Base-by-base conservation (phyloP, 257 asterid species). In the Linderniella brevidens region DNA sequence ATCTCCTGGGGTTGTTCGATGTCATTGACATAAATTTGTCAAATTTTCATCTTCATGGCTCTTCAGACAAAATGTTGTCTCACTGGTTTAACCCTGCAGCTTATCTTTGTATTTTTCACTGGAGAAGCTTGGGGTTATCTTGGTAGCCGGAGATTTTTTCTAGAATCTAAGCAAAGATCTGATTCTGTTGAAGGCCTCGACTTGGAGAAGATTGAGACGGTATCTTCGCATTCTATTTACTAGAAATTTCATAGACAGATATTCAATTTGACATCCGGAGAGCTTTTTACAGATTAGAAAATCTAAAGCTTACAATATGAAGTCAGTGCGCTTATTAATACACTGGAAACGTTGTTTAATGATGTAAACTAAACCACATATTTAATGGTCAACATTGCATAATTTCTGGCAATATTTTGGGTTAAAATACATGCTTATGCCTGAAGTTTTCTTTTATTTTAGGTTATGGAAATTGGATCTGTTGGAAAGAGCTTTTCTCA, bases 81-180 rank as follows among this genome's bases (percentile, higher is more conserved):
- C 35, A 11, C 5, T 11, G 9, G 4, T 25, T 0, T 9, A 19
- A 13, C 71, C 48, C 56, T 57, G 60, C 84, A 90, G 98, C 87
- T 90, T 64, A 94, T 81, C 45, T 90, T 84, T 77, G 69, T 76
- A 62, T 85, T 78, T 68, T 67, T 90, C 75, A 90, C 98, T 41
- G 98, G 98, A 54, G 98, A 90, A 69, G 67, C 93, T 52, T 90
- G 98, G 98, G 98, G 98, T 48, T 85, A 81, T 68, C 77, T 90
- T 47, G 98, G 98, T 20, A 90, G 98, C 79, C 69, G 92, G 56
- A 79, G 96, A 75, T 68, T 90, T 59, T 72, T 90, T 66, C 66
- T 69, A 38, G 98, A 85, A 69, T 72, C 74, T 55, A 94, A 90
- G 60, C 78, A 62, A 59, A 82, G 74, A 36, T 75, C 92, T 5